phyloP scores from a whole-genome alignment of 2,329 filamentous ascomycete genomes.

The Fusarium foetens region DNA sequence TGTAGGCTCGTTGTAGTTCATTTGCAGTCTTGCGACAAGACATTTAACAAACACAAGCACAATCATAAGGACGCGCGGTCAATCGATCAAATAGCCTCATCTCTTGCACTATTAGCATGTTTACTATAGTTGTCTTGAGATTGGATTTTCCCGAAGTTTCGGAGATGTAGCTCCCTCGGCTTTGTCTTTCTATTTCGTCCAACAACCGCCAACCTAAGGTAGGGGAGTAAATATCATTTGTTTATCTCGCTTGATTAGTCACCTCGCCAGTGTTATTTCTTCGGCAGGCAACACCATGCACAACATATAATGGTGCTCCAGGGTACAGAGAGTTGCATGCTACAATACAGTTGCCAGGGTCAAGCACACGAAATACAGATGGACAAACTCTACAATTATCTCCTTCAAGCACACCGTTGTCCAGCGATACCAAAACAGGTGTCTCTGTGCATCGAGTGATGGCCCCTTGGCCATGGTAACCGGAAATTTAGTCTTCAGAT shows the following conservation, averaged over 20 bases:
- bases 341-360: not conserved
- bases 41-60: not conserved
- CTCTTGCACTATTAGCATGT: not conserved
- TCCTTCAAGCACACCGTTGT: not conserved
- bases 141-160: not conserved
- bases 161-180: not conserved
- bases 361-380: not conserved
- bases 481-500: not conserved
- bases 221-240: not conserved
- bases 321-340: not conserved
- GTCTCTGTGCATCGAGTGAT: not conserved
- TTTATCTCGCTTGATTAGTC: slow-evolving; percentile 5
- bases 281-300: not conserved
- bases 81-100: not conserved
- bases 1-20: not conserved
- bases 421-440: not conserved
- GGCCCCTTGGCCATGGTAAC: not conserved
- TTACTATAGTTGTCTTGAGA: slow-evolving; percentile 9
- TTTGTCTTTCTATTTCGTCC: not conserved
- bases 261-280: not conserved
- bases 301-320: not conserved
- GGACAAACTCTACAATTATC: not conserved
- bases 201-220: not conserved
- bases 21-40: not conserved
- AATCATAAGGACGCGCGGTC: not conserved